phyloP scores from a whole-genome alignment of 805 yeast genomes.

The Kodamaea fukazawae region DNA sequence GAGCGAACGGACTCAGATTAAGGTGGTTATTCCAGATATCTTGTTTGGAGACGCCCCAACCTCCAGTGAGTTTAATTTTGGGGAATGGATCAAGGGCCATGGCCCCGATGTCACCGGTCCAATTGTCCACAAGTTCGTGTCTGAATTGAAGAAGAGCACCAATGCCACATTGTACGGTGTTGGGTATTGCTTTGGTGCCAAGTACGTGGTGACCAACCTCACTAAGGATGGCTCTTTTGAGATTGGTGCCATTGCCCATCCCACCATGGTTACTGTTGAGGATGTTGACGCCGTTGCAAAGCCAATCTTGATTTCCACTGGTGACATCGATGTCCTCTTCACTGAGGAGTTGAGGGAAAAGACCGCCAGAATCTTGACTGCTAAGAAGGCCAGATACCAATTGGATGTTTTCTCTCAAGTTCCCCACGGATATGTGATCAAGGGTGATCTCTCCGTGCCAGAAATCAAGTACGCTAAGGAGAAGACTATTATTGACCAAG shows the following conservation, averaged over 20 bases:
- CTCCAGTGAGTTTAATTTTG: background rate
- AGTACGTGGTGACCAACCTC: constrained; percentile 26
- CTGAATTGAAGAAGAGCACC: constrained; percentile 3
- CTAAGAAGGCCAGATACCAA: constrained; percentile 55
- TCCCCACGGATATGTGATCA: constrained; percentile 73
- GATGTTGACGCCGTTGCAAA: constrained; percentile 57
- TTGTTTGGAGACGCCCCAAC: constrained; percentile 22
- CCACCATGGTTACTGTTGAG: constrained; percentile 66
- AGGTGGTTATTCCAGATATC: constrained; percentile 29
- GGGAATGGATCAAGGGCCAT: constrained; percentile 11
- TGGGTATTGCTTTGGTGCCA: constrained; percentile 25
- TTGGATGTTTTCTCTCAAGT: constrained; percentile 61
- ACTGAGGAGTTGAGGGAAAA: constrained; percentile 58
- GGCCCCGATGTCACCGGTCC: constrained; percentile 9
- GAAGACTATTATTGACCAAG: constrained; percentile 53
- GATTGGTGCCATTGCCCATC: constrained; percentile 79
- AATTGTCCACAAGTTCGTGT: constrained; percentile 10
- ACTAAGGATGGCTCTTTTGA: constrained; percentile 38
- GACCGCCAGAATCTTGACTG: constrained; percentile 57
- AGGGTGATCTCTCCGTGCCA: constrained; percentile 64
- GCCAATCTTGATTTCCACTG: constrained; percentile 71
- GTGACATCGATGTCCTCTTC: constrained; percentile 68
- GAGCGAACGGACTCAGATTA: constrained; percentile 11
- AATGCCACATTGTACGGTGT: constrained; percentile 11
- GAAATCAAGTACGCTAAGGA: constrained; percentile 61